Base-by-base conservation (phyloP, 306 rosid genomes). In the Luffa acutangula region DNA sequence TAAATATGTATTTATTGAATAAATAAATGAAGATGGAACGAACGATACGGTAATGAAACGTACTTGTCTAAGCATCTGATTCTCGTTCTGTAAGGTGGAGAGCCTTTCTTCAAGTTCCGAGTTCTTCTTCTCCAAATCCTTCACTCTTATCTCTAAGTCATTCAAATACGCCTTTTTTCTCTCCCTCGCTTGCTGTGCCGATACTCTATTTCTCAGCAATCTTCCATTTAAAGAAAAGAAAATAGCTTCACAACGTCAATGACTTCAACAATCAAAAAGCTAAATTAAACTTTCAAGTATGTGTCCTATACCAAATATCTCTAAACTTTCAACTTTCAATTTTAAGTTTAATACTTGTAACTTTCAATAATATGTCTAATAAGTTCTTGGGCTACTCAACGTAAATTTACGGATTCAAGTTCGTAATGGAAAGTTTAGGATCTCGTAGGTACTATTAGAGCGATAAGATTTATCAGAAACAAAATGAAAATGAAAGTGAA, bases 181-280 rank as follows among this genome's bases (percentile, higher is more conserved):
- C 51, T 93, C 97, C 48, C 97, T 84, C 18, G 97, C 97, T 80
- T 93, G 96, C 81, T 93, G 97, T 1, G 97, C 96, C 18, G 97
- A 93, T 31, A 93, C 97, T 76, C 97, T 91, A 70, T 93, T 93
- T 81, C 96, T 89, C 60, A 93, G 81, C 83, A 93, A 81, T 82
- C 93, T 90, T 76, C 56, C 56, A 36, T 46, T 20, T 9, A 10
- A 25, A 8, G 6, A 20, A 5, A 9, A 5, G 0, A 58, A 58
- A 33, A 20, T 21, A 1, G 65, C 6, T 56, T 20, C 31, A 25
- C 31, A 25, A 25, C 31, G 31, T 25, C 31, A 25, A 25, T 25
- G 31, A 25, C 31, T 25, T 25, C 56, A 11, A 10, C 36, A 66
- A 54, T 9, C 13, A 3, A 15, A 63, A 63, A 34, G 4, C 31